These are phyloP conservation scores for Blumeriella jaapii DNA, from an alignment of 2,329 filamentous ascomycete genomes.

Conservation along the genomic window DNA sequence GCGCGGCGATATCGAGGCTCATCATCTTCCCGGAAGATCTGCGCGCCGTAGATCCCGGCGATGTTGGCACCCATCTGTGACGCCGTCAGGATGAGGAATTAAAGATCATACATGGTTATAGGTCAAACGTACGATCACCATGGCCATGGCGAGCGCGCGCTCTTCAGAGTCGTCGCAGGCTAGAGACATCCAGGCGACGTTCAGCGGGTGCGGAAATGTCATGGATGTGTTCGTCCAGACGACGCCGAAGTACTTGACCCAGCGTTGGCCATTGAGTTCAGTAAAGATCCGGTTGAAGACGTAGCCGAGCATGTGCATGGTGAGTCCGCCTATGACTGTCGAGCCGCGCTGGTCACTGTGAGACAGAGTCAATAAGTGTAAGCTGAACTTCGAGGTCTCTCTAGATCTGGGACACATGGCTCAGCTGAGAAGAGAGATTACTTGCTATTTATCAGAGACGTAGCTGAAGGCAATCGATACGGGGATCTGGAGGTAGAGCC, in stretches of 20 bases:
- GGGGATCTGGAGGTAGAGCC: slow-evolving; percentile 11
- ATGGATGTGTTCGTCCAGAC: slow-evolving; percentile 5
- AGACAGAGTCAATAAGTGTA: neutral
- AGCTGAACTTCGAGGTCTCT: too few species aligned
- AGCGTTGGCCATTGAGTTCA: slow-evolving; percentile 1
- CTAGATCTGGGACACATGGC: neutral
- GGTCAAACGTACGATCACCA: slow-evolving; percentile 12
- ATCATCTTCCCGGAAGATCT: slow-evolving; percentile 19
- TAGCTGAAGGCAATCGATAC: slow-evolving; percentile 11
- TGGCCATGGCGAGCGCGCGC: slow-evolving; percentile 5
- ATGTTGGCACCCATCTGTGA: slow-evolving; percentile 16
- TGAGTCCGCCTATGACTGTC: slow-evolving; percentile 4
- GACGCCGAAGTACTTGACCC: slow-evolving; percentile 4
- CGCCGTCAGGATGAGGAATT: neutral
- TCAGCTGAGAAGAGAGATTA: slow-evolving; percentile 19
- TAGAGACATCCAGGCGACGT: slow-evolving; percentile 7
- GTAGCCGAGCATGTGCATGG: slow-evolving; percentile 5
- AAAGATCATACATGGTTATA: slow-evolving; percentile 17
- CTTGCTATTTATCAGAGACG: slow-evolving; percentile 7
- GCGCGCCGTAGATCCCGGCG: slow-evolving; percentile 22
- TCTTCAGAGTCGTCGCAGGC: slow-evolving; percentile 5
- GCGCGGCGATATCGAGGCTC: slow-evolving; percentile 12
- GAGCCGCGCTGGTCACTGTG: slow-evolving; percentile 4
- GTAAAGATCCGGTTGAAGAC: slow-evolving; percentile 7
- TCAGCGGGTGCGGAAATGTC: slow-evolving; percentile 2